Evolutionary conservation across 164 flowering plant species (phyloP).

Genomic region (Litsea cubeba): DNA sequence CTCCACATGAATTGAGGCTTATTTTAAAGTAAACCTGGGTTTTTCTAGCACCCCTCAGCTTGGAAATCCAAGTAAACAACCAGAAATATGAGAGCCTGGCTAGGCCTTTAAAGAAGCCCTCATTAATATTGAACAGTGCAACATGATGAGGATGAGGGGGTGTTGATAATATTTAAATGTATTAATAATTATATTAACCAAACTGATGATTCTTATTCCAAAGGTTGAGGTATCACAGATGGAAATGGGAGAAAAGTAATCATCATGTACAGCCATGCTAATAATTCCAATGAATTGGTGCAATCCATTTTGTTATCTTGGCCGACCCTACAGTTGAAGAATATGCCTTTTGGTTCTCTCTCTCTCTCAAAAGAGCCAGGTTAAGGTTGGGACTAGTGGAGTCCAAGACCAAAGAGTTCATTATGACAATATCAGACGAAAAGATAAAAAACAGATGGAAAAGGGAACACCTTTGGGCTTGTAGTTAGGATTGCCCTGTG

Average conservation of each 20-base stretch:
- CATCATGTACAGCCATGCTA: background rate
- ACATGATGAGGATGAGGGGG: background rate
- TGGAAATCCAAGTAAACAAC: background rate
- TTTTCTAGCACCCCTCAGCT: no score
- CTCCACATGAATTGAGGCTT: no score
- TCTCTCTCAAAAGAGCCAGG: no score
- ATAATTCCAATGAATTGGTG: background rate
- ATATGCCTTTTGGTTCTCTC: background rate
- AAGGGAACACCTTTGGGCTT: no score
- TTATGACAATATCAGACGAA: no score
- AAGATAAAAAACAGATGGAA: no score
- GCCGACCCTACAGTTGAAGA: background rate
- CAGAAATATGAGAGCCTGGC: slow-evolving; percentile 5
- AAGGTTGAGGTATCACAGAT: no score
- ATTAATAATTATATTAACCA: background rate
- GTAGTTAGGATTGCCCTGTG: no score
- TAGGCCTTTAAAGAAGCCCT: background rate
- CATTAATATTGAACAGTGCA: background rate
- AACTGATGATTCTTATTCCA: no score
- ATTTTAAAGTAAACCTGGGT: no score
- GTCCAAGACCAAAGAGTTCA: no score
- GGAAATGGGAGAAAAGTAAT: background rate
- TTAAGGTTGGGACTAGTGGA: no score
- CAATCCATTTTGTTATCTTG: background rate
- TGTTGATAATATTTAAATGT: background rate